Conservation (phyloP, 768 basidiomycete genomes). For the Leucocoprinus birnbaumii region DNA sequence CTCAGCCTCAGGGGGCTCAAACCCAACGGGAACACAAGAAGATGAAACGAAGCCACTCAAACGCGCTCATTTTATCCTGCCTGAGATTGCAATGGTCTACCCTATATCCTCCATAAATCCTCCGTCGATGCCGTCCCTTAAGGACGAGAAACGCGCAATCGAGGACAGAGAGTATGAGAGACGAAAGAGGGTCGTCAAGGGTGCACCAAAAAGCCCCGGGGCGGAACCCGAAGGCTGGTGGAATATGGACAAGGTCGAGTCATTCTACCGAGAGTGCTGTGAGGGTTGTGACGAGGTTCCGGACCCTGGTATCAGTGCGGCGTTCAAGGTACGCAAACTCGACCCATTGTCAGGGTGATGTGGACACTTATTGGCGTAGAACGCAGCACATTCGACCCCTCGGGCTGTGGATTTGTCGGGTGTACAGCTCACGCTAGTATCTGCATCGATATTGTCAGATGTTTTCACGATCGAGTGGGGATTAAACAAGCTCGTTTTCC, state of each 20-base stretch:
- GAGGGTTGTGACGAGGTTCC: constrained; percentile 70
- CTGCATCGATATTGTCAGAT: constrained; percentile 84
- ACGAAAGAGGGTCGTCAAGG: constrained; percentile 60
- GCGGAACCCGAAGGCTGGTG: constrained; percentile 67
- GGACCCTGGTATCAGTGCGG: constrained; percentile 60
- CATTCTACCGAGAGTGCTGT: constrained; percentile 87
- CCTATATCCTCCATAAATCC: constrained; percentile 85
- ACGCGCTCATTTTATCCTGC: constrained; percentile 89
- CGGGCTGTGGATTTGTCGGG: constrained; percentile 80
- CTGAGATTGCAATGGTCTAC: constrained; percentile 83
- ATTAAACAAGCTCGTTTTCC: constrained; percentile 76
- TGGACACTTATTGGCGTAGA: constrained; percentile 29
- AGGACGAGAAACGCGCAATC: constrained; percentile 80
- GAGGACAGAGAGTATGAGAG: constrained; percentile 75
- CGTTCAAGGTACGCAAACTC: constrained; percentile 58
- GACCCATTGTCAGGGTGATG: constrained; percentile 1
- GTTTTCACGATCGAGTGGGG: constrained; percentile 94
- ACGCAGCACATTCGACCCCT: constrained; percentile 51
- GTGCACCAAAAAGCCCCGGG: constrained; percentile 37
- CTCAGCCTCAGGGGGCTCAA: constrained; percentile 6
- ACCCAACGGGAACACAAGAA: constrained; percentile 22
- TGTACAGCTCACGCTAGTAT: constrained; percentile 64
- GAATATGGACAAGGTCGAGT: constrained; percentile 79
- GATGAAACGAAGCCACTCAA: constrained; percentile 63
- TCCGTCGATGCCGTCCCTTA: constrained; percentile 73